A percentile compares a stretch with the other conserved stretches of the same genome.
phyloP scores from a whole-genome alignment of 108 stramenopile species.

The Chaetoceros tenuissimus region DNA sequence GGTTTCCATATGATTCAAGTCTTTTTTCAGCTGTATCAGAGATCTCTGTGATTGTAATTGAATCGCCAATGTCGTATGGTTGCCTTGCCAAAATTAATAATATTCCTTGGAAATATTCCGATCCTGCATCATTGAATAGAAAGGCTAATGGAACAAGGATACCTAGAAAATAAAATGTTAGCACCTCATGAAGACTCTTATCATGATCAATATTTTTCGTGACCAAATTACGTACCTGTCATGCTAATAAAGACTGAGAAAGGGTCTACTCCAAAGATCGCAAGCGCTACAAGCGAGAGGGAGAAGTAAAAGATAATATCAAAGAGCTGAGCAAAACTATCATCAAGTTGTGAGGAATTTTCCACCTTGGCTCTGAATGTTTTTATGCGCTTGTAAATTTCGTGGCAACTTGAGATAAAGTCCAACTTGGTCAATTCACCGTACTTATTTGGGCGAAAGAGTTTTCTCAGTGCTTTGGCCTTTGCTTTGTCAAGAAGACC shows the following conservation, averaged over 20 bases:
- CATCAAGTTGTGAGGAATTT: conserved; percentile 57
- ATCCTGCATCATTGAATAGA: conserved; percentile 43
- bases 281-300: conserved; percentile 26
- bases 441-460: conserved; percentile 56
- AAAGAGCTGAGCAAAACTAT: conserved; percentile 52
- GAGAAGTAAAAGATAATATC: conserved; percentile 49
- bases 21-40: background rate
- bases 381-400: conserved; percentile 53
- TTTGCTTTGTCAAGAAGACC: conserved; percentile 24
- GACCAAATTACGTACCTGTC: background rate
- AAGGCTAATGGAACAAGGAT: conserved; percentile 23
- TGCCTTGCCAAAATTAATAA: conserved; percentile 44
- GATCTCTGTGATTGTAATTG: background rate
- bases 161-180: conserved; percentile 12
- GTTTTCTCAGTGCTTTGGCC: conserved; percentile 31
- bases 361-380: conserved; percentile 49
- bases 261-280: conserved; percentile 23
- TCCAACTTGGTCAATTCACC: conserved; percentile 35
- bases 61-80: conserved; percentile 28
- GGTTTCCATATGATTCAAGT: background rate
- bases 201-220: too few species aligned
- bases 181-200: too few species aligned
- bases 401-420: conserved; percentile 31
- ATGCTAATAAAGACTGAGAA: conserved; percentile 12
- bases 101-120: conserved; percentile 62